Evolutionary conservation across 1,139 yeast species (phyloP).

Genomic region (Protomyces arabidopsidicola): DNA sequence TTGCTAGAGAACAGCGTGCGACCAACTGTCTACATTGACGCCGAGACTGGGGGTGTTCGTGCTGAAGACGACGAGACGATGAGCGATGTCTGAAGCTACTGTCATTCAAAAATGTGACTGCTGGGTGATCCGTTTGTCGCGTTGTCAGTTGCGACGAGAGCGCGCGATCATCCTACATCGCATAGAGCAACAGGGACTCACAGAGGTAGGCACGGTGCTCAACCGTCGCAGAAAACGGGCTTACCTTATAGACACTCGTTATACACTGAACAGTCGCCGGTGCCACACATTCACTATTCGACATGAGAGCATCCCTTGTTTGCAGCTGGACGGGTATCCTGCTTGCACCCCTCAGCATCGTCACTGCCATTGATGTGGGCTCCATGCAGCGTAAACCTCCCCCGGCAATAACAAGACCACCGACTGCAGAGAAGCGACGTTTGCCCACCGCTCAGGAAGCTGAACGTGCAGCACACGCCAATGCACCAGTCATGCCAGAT

Average conservation of each 20-base stretch:
- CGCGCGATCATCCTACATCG: no score
- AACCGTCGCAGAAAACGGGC: no score
- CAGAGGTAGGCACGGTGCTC: no score
- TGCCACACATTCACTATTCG: background rate
- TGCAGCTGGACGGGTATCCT: background rate
- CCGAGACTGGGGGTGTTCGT: background rate
- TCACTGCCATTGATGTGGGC: background rate
- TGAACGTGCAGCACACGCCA: background rate
- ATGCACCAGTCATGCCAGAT: background rate
- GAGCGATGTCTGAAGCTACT: background rate
- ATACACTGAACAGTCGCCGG: no score
- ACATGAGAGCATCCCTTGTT: background rate
- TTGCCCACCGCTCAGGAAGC: background rate
- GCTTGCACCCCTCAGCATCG: background rate
- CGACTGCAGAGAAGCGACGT: no score
- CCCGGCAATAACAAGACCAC: no score
- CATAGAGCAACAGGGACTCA: no score
- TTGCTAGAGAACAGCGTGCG: constrained; percentile 2
- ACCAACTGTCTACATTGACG: background rate
- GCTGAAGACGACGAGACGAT: background rate
- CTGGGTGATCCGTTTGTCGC: no score
- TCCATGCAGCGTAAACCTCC: background rate
- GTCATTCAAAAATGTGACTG: background rate
- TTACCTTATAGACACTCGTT: no score
- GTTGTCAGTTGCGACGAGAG: no score